A percentile compares a stretch with the other conserved stretches of the same genome.
Conservation (phyloP, 148 eudicot genomes). For the Heliosperma pusillum region DNA sequence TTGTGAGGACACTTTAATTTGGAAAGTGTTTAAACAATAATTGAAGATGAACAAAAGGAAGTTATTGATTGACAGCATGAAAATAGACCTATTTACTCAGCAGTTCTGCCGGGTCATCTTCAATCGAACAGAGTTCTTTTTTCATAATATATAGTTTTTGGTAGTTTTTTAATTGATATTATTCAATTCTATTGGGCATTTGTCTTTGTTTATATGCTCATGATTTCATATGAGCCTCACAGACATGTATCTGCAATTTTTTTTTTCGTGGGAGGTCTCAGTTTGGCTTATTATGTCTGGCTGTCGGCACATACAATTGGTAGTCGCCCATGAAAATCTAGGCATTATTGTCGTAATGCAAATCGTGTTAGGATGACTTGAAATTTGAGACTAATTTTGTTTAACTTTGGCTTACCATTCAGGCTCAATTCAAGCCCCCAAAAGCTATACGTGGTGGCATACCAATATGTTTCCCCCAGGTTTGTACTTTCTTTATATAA, state of each 20-base stretch:
- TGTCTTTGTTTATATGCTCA: not conserved
- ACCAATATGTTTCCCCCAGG: constrained; percentile 97
- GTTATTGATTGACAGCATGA: not conserved
- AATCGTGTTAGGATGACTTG: not conserved
- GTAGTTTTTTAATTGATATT: not conserved
- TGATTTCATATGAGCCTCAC: not conserved
- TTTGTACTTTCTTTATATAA: constrained; percentile 29
- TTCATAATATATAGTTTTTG: not conserved
- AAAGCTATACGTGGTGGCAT: constrained; percentile 98
- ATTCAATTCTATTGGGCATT: not conserved
- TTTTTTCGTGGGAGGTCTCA: not conserved
- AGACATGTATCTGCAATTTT: not conserved
- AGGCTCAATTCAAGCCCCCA: constrained; percentile 89
- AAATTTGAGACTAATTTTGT: not conserved
- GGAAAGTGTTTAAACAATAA: not conserved
- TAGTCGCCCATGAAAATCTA: not conserved
- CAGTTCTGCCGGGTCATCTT: not conserved
- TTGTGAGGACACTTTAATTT: not conserved
- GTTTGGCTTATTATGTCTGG: not conserved
- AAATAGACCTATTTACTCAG: not conserved
- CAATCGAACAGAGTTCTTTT: not conserved
- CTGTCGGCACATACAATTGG: constrained; percentile 1
- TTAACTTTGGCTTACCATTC: constrained; percentile 26
- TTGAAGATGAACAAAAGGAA: not conserved
- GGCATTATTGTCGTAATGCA: not conserved